Base-by-base conservation (phyloP, 2,329 filamentous ascomycete genomes). In the Colletotrichum gigasporum region DNA sequence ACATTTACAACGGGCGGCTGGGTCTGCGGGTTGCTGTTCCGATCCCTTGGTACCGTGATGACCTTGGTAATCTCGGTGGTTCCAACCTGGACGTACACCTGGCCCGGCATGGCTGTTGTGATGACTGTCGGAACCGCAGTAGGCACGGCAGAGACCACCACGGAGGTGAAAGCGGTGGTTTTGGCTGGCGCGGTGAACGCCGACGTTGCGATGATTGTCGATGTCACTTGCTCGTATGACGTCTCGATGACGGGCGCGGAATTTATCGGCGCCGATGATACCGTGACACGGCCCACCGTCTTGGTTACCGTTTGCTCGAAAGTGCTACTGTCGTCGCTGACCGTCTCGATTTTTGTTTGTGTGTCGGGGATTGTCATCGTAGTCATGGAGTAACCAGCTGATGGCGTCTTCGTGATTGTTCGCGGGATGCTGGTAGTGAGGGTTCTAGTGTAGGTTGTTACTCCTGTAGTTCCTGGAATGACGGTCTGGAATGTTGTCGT, bases 61-160 rank as follows among this genome's bases (percentile, higher is more conserved):
- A 66, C 56, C 2, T 55, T 57, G 2, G 67, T 70, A 28, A 73
- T 69, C n/a, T 66, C 69, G 14, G 70, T 68, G 9, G 37, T 63
- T 0, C 71, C 71, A 24, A 70, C 42, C 16, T 53, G 22, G 3
- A 67, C 56, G 20, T 69, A 69, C 2, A 61, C 52, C 35, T 58
- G 50, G 3, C 26, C 26, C 2, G 56, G 20, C 1, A 22, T 39
- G 1, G 48, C 55, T 5, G 44, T 50, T 0, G 61, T 65, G 8
- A 18, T 20, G 4, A 54, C 35, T 11, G 55, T 56, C 5, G 35
- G 16, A 12, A 50, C 18, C 2, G 56, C 60, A 2, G 48, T 47
- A 0, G 56, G 65, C 10, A 66, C 42, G 11, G 45, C 55, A 12
- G 51, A 56, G 8, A 54, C 54, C 12, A 48, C 26, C 18, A 47